Evolutionary conservation across 345 rosid genomes (phyloP), one percentile per base, ranked within the genome.

Genomic region (Populus pruinosa): DNA sequence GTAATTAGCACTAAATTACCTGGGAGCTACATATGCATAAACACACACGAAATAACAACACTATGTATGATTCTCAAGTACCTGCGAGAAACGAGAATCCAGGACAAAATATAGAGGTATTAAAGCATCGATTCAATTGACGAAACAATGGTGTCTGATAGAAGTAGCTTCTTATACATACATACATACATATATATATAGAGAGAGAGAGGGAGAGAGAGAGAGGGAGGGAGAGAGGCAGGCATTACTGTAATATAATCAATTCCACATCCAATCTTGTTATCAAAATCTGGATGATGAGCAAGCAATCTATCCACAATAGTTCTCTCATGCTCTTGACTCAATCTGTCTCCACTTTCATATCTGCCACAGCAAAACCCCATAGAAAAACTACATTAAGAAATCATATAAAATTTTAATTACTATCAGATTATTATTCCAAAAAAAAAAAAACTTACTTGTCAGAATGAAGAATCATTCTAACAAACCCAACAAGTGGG

Each of bases 391-490:
- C 14, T 27, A 33, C 41, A 21, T 4, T 0, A 73, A 14, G 12
- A 21, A 11, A 12, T 13, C n/a, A 25, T 35, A 61, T 63, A 64
- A 6, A 41, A 27, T n/a, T 36, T 56, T 29, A 6, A 23, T 56
- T n/a, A 59, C 64, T n/a, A 29, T 43, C 14, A 33, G 36, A 33
- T 33, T 33, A 33, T 33, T 33, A 33, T 33, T 33, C 27, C 0
- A 3, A 4, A 33, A 33, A 4, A 33, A 33, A 0, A 33, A 3
- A 33, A 31, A 0, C 90, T 44, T 82, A 93, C 99, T 83, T 88
- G 78, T 88, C 91, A 39, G 99, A 91, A 82, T 92, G 98, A 81
- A 96, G 87, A 87, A 96, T 84, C 98, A 90, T 92, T 76, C 99
- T 87, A 25, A 88, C 97, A 76, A 93, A 91, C 25, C 96, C 95